Base-by-base conservation (phyloP, 495 filamentous ascomycete genomes). In the Hypomontagnella monticulosa region DNA sequence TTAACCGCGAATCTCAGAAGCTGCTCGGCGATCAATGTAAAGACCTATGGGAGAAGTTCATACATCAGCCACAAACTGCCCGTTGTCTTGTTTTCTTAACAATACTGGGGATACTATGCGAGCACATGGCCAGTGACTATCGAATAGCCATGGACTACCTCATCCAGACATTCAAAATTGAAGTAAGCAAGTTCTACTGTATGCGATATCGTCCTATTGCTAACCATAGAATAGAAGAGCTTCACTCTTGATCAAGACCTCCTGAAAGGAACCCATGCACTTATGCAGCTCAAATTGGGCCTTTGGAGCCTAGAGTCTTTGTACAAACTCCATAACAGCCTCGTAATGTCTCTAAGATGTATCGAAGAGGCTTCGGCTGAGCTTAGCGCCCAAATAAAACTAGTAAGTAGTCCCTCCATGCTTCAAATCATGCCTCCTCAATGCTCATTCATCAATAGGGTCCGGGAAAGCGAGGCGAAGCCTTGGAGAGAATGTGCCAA, bases 41-140 rank as follows among this genome's bases (percentile, higher is more conserved):
- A 27, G 20, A 15, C 5, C 18, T 66, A 23, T 66, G 63, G 57
- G 56, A 62, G 19, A 34, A 33, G 20, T 67, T 67, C 20, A 54
- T 67, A 14, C 63, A 67, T 20, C 63, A 67, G 20, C 59, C 63
- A 7, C 63, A 63, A 34, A 63, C 57, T 10, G 63, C 63, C 7
- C 50, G 63, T 8, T 67, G 63, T 36, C 63, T 67, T 14, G 57
- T 67, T 3, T 67, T 67, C n/a, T 10, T 67, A 14, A 23, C 27
- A 10, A 14, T 67, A 0, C n/a, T 67, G 1, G 63, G 63, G 36
- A n/a, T 19, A 11, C 15, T 67, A 18, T 66, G 62, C 48, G 36
- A 51, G 15, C 36, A 43, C 10, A 60, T 60, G 37, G 47, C 46
- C n/a, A 14, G 2, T 14, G 34, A 60, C 4, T 60, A 51, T 18